Evolutionary conservation across 495 filamentous ascomycete genomes (phyloP).

Genomic region (Ramalina peruviana): DNA sequence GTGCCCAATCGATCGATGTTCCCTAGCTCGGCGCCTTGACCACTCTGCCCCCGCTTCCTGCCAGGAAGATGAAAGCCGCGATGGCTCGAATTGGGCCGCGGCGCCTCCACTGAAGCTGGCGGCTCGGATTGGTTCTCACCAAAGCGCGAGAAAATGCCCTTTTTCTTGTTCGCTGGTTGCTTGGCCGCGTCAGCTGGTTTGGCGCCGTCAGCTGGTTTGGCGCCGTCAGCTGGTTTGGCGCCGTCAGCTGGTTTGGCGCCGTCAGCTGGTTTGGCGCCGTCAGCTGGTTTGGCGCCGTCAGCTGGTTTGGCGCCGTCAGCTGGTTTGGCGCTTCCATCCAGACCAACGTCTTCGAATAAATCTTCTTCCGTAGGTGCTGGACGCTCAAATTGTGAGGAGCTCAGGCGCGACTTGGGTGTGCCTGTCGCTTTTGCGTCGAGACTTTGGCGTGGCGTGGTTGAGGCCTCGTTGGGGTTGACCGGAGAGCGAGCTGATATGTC

Average conservation of each 20-base stretch:
- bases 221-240: too few relatives aligned
- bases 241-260: too few relatives aligned
- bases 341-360: conserved; percentile 78
- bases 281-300: too few relatives aligned
- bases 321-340: conserved; percentile 30
- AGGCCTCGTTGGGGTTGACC: conserved; percentile 40
- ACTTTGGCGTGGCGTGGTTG: conserved; percentile 48
- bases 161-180: conserved; percentile 53
- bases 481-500: conserved; percentile 89
- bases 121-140: conserved; percentile 40
- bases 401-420: conserved; percentile 38
- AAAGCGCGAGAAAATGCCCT: conserved; percentile 75
- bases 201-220: too few relatives aligned
- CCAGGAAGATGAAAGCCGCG: conserved; percentile 54
- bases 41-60: conserved; percentile 61
- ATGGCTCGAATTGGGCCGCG: conserved; percentile 34
- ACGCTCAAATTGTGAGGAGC: conserved; percentile 30
- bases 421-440: conserved; percentile 60
- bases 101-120: conserved; percentile 27
- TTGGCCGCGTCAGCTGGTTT: conserved; percentile 42
- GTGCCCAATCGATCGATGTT: conserved; percentile 30
- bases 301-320: conserved; percentile 47
- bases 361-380: conserved; percentile 55
- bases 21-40: conserved; percentile 54
- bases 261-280: too few relatives aligned